phyloP scores from a whole-genome alignment of 2,329 filamentous ascomycete species.

The Exophiala aquamarina region DNA sequence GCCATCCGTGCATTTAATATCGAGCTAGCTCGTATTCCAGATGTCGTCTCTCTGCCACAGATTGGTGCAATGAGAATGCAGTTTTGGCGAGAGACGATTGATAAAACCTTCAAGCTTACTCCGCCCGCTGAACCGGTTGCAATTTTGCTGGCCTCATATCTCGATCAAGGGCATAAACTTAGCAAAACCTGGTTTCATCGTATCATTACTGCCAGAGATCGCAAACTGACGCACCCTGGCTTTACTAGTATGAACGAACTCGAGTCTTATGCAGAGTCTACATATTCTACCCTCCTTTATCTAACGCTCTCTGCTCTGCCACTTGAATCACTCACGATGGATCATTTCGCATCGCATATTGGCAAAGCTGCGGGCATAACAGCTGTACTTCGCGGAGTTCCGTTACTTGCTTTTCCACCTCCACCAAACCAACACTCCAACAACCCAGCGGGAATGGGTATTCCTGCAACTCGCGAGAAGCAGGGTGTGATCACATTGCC shows the following conservation, averaged over 20 bases:
- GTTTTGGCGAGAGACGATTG: constrained; percentile 88
- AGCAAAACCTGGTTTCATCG: constrained; percentile 74
- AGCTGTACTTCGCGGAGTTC: constrained; percentile 81
- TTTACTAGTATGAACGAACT: constrained; percentile 71
- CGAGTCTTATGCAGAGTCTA: constrained; percentile 90
- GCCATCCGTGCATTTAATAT: constrained; percentile 91
- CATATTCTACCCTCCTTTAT: constrained; percentile 90
- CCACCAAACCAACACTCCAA: constrained; percentile 56
- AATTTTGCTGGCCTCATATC: constrained; percentile 72
- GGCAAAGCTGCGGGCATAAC: constrained; percentile 91
- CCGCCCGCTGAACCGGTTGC: constrained; percentile 92
- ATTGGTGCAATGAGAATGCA: constrained; percentile 88
- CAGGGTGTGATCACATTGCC: constrained; percentile 76
- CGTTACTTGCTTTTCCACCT: constrained; percentile 78
- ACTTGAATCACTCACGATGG: constrained; percentile 77
- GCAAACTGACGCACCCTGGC: constrained; percentile 78
- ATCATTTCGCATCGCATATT: constrained; percentile 92
- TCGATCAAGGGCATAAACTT: constrained; percentile 54
- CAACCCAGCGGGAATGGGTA: constrained; percentile 45
- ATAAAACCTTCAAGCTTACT: constrained; percentile 70
- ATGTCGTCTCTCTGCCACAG: constrained; percentile 82
- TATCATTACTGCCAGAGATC: constrained; percentile 77
- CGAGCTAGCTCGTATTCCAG: constrained; percentile 84
- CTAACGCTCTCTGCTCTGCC: constrained; percentile 78
- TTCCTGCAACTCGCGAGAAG: constrained; percentile 39